Conservation (phyloP, 2,329 filamentous ascomycete species). For the Tolypocladium ovalisporum region DNA sequence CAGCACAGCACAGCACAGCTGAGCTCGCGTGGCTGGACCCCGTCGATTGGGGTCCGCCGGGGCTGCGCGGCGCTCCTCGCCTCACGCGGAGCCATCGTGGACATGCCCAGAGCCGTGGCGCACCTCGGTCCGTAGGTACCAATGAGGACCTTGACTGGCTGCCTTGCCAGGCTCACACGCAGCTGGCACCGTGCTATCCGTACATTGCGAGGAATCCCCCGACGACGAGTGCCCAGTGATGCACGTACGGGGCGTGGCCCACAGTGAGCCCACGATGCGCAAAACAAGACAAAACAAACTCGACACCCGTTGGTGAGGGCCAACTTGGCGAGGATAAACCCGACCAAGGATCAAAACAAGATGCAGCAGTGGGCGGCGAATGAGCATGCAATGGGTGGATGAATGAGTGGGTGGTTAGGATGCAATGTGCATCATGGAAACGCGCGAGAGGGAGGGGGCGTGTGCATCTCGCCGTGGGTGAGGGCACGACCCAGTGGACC, state of each 20-base stretch:
- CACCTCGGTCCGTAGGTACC: not conserved
- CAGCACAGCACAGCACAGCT: slow-evolving; percentile 1
- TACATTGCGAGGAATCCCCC: too few relatives aligned
- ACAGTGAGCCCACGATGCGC: not conserved
- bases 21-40: not conserved
- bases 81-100: not conserved
- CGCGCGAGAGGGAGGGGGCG: not conserved
- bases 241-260: not conserved
- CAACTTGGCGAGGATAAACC: not conserved
- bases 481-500: too few relatives aligned
- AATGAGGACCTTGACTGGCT: not conserved
- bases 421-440: not conserved
- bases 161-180: not conserved
- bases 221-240: not conserved
- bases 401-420: not conserved
- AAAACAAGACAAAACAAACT: not conserved
- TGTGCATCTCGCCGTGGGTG: not conserved
- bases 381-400: not conserved
- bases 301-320: not conserved
- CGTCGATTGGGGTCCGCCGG: not conserved
- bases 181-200: not conserved
- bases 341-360: not conserved
- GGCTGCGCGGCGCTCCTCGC: not conserved
- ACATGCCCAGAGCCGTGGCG: not conserved
- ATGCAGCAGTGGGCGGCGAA: not conserved